A percentile compares a stretch with the other conserved stretches of the same genome.
These are phyloP conservation scores for Wickerhamiella domercqiae DNA, from an alignment of 805 yeast species.

Conservation along the genomic window DNA sequence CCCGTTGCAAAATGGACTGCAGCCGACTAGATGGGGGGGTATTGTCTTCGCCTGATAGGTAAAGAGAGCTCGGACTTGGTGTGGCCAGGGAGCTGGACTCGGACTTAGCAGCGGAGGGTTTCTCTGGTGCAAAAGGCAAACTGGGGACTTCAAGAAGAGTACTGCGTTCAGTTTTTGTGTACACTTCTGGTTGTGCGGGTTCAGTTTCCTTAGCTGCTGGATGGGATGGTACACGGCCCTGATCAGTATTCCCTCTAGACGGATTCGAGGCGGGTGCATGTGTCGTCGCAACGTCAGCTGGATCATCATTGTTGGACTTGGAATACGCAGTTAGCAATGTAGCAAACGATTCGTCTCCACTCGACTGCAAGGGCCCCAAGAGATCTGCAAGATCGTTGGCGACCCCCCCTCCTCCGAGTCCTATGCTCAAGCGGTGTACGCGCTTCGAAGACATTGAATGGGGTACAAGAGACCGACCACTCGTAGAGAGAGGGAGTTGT, in stretches of 20 bases:
- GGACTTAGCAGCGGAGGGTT: too few relatives aligned
- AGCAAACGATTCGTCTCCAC: neutral
- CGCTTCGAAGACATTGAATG: neutral
- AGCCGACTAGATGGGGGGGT: conserved; percentile 7
- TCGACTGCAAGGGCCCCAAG: neutral
- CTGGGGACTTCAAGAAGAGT: too few relatives aligned
- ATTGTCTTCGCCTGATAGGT: conserved; percentile 2
- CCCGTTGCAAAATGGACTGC: conserved; percentile 8
- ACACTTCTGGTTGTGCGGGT: too few relatives aligned
- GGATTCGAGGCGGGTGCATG: too few relatives aligned
- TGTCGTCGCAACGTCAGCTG: too few relatives aligned
- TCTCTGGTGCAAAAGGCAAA: too few relatives aligned
- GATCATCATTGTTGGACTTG: too few relatives aligned
- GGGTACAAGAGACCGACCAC: neutral
- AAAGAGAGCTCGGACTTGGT: conserved; percentile 13
- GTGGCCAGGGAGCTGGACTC: conserved; percentile 6
- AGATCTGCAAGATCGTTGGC: conserved; percentile 1
- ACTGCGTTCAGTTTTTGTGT: too few relatives aligned
- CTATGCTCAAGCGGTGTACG: neutral
- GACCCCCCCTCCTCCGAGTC: neutral
- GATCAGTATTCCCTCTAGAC: too few relatives aligned
- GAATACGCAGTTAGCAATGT: neutral
- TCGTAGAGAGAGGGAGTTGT: neutral
- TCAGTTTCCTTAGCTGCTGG: too few relatives aligned
- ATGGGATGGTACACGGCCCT: too few relatives aligned